Conservation (phyloP, 192 early-diverging fungal species). For the Coemansia sp. region DNA sequence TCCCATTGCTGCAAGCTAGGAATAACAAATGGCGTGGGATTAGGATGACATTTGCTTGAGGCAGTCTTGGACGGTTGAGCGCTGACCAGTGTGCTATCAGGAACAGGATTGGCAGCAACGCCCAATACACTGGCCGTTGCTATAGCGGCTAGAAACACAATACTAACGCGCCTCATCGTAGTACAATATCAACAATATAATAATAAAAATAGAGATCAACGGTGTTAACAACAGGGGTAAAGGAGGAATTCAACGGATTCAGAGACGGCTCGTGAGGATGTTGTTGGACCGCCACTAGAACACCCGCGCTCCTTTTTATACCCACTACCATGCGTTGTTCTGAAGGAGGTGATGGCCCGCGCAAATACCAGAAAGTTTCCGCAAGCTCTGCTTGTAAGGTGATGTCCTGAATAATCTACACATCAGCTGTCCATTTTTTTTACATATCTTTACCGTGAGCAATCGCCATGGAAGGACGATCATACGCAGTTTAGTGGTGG, state of each 20-base stretch:
- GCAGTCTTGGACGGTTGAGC: conserved; percentile 1
- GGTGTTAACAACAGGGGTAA: background rate
- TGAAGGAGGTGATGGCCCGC: background rate
- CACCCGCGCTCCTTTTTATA: background rate
- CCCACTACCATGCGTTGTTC: background rate
- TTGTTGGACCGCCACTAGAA: background rate
- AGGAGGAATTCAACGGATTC: background rate
- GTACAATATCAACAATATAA: background rate
- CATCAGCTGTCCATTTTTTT: background rate
- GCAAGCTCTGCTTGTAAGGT: background rate
- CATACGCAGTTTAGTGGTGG: background rate
- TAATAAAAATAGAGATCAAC: background rate
- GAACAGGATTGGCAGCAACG: conserved; percentile 29
- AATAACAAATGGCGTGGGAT: conserved; percentile 47
- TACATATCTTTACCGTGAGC: background rate
- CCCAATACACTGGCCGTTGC: conserved; percentile 24
- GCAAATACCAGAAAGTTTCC: background rate
- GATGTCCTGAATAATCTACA: background rate
- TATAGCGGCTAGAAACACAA: conserved; percentile 29
- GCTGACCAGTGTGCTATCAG: conserved; percentile 7
- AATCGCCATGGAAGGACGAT: background rate
- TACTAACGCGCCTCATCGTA: conserved; percentile 28
- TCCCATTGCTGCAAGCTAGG: conserved; percentile 45
- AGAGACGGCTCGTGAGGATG: background rate
- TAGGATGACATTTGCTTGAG: conserved; percentile 6